Base-by-base conservation (phyloP, 1,284 basidiomycete species). In the Meripilus lineatus region DNA sequence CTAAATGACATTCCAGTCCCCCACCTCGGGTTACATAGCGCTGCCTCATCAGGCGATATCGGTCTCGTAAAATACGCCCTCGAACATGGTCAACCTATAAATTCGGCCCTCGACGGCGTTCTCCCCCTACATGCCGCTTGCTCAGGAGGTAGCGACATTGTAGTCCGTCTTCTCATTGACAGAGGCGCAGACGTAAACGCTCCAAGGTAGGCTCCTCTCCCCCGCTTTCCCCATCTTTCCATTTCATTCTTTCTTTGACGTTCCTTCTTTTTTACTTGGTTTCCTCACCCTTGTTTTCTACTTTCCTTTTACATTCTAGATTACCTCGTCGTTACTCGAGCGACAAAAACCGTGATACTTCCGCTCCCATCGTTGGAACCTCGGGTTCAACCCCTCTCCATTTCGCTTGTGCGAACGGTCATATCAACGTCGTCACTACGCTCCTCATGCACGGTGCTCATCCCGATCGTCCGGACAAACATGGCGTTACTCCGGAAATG, bases 181-280 rank as follows among this genome's bases (percentile, higher is more conserved):
- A 71, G 81, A 47, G 93, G 93, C 15, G 93, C 93, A 18, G 93
- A 97, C 61, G 92, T 95, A 33, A 95, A 96, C 65, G 90, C 90
- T 6, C 84, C 89, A 50, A 74, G 86, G 85, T 85, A 44, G 61
- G 58, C 58, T 24, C 33, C 32, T 44, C n/a, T 13, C 17, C 21
- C 32, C 21, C 21, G 25, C 32, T 32, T 33, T 25, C 21, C 20
- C 28, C 5, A 21, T 33, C 17, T 17, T 26, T 38, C 44, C 14
- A 47, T 30, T 6, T 32, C 13, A 21, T 34, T n/a, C 22, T 43
- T 22, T 42, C 39, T n/a, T n/a, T n/a, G n/a, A n/a, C n/a, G n/a
- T n/a, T 23, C 21, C 46, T 52, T 46, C 51, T 44, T 1, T 35
- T 32, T 6, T 37, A 25, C 14, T 7, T 36, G n/a, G n/a, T n/a